phyloP scores from a whole-genome alignment of 2,329 filamentous ascomycete genomes.

The Botrytis porri region DNA sequence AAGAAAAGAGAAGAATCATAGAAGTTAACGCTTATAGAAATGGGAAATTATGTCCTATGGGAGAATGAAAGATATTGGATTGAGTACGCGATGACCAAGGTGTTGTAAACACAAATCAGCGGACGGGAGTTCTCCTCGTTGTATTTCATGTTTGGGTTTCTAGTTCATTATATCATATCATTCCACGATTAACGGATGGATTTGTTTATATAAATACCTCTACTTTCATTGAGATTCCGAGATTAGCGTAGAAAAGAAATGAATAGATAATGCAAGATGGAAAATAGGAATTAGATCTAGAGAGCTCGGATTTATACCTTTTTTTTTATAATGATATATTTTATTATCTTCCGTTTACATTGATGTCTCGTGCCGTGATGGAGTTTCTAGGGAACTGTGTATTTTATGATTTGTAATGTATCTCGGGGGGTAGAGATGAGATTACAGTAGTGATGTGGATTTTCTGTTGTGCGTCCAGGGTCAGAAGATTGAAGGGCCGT shows the following conservation, averaged over 20 bases:
- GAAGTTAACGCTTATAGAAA: background rate
- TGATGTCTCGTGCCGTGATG: background rate
- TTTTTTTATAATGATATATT: background rate
- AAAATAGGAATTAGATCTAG: background rate
- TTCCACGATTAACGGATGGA: background rate
- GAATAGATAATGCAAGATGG: background rate
- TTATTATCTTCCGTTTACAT: background rate
- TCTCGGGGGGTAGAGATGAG: background rate
- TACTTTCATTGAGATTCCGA: background rate
- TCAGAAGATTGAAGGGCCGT: background rate
- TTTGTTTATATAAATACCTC: background rate
- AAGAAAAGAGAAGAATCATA: background rate
- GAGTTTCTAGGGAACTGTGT: fast-evolving
- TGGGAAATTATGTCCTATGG: too few relatives aligned
- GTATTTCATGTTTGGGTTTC: background rate
- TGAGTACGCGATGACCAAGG: too few relatives aligned
- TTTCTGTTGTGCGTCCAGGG: fast-evolving
- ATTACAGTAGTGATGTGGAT: background rate
- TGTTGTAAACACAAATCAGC: background rate
- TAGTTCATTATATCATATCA: background rate
- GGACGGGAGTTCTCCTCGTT: background rate
- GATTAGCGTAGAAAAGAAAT: background rate
- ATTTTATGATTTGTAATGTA: background rate
- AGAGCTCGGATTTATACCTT: background rate
- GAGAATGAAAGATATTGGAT: too few relatives aligned